Percentiles rank a stretch among this genome's conserved stretches.
Conservation (phyloP, 495 filamentous ascomycete species). For the Neurospora sp. region DNA sequence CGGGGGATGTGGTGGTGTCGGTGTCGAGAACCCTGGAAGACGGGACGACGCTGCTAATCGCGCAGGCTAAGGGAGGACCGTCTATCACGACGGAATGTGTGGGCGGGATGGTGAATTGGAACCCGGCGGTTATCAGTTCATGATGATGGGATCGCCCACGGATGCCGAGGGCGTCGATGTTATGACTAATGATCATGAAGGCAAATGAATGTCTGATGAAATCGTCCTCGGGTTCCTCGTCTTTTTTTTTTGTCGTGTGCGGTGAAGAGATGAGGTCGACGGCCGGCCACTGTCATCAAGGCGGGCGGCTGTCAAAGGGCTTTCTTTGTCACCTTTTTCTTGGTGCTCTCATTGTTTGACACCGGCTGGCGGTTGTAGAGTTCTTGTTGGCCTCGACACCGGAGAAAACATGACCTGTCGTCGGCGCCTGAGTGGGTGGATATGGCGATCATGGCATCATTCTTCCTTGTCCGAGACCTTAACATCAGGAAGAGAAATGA, state of each 20-base stretch:
- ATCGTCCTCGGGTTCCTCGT: background rate
- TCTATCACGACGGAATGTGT: background rate
- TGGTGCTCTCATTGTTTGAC: background rate
- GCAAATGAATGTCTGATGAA: background rate
- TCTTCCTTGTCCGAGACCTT: background rate
- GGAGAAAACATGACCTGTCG: background rate
- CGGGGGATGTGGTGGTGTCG: slow-evolving; percentile 13
- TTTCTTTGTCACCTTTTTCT: background rate
- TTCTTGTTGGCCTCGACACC: background rate
- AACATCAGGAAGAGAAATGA: background rate
- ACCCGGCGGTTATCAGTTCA: background rate
- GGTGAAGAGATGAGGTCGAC: background rate
- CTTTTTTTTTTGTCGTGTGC: background rate
- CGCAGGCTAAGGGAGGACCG: background rate
- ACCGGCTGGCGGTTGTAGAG: background rate
- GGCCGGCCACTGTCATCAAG: background rate
- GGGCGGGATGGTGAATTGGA: background rate
- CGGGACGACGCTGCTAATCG: background rate
- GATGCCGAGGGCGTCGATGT: background rate
- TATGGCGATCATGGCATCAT: background rate
- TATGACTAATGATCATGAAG: background rate
- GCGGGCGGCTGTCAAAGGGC: background rate
- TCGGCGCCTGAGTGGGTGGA: background rate
- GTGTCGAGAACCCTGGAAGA: slow-evolving; percentile 1
- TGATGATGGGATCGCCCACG: background rate